These are phyloP conservation scores for Penicillium arizonense DNA, from an alignment of 495 filamentous ascomycete species.

Conservation along the genomic window DNA sequence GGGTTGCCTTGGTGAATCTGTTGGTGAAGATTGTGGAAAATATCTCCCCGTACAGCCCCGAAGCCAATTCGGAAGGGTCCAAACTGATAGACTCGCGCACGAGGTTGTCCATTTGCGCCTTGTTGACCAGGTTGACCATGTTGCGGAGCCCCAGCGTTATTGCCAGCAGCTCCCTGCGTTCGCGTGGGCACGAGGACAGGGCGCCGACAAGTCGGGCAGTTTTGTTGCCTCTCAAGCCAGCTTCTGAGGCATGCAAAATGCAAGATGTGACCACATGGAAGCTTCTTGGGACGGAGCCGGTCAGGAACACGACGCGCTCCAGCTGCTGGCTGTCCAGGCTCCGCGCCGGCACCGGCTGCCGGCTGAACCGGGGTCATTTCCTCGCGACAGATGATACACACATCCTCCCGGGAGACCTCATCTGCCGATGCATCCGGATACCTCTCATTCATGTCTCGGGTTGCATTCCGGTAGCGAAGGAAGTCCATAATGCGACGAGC, in stretches of 20 bases:
- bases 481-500: conserved; percentile 83
- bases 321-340: conserved; percentile 25
- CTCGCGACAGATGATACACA: conserved; percentile 97
- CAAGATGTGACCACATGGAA: conserved; percentile 93
- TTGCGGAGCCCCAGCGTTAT: conserved; percentile 29
- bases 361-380: conserved; percentile 78
- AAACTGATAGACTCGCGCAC: conserved; percentile 51
- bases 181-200: conserved; percentile 56
- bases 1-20: conserved; percentile 45
- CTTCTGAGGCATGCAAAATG: conserved; percentile 93
- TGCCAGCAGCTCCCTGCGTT: conserved; percentile 24
- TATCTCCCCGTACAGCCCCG: conserved; percentile 51
- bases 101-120: conserved; percentile 35
- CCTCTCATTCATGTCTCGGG: conserved; percentile 84
- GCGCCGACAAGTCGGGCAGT: conserved; percentile 90
- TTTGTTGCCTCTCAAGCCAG: conserved; percentile 98
- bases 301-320: conserved; percentile 55
- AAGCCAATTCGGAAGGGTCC: conserved; percentile 59
- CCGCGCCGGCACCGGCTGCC: conserved; percentile 30
- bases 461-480: conserved; percentile 81
- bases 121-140: conserved; percentile 25
- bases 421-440: conserved; percentile 91
- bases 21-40: conserved; percentile 53
- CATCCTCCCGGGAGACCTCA: conserved; percentile 80
- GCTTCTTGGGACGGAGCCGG: conserved; percentile 85